Evolutionary conservation across 1,139 yeast genomes (phyloP).

Genomic region (Debaryomycetaceae sp.): DNA sequence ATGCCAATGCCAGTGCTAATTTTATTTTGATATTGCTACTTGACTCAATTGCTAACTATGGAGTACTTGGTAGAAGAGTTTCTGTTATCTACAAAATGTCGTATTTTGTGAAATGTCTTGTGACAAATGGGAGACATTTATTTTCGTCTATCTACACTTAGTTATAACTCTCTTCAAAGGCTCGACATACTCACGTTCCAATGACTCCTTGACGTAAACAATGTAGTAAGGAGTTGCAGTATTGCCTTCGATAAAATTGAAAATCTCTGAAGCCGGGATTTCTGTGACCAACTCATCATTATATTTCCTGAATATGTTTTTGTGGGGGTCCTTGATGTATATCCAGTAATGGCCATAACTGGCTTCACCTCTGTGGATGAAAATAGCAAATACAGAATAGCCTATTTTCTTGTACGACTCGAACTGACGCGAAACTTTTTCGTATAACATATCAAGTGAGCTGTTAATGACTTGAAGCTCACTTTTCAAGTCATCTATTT

Average conservation of each 20-base stretch:
- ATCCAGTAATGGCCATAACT: slow-evolving; percentile 97
- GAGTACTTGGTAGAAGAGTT: not conserved
- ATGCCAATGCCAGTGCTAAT: no score
- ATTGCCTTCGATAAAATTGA: slow-evolving; percentile 67
- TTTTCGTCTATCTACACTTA: slow-evolving; percentile 2
- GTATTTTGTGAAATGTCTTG: not conserved
- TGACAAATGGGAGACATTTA: not conserved
- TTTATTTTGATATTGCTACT: not conserved
- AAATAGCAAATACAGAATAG: slow-evolving; percentile 83
- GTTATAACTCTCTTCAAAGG: slow-evolving; percentile 54
- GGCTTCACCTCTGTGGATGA: slow-evolving; percentile 94
- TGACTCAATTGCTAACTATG: no score
- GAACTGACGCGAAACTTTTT: slow-evolving; percentile 56
- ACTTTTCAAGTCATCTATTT: slow-evolving; percentile 22
- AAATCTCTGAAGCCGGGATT: slow-evolving; percentile 70
- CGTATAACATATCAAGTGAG: slow-evolving; percentile 40
- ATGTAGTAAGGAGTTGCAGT: slow-evolving; percentile 93
- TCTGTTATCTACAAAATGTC: not conserved
- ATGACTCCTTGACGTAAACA: slow-evolving; percentile 72
- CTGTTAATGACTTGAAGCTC: slow-evolving; percentile 29
- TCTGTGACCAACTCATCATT: slow-evolving; percentile 89
- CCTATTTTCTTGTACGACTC: slow-evolving; percentile 59
- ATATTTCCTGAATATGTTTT: slow-evolving; percentile 75
- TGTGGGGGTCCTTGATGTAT: slow-evolving; percentile 74
- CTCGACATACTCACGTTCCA: slow-evolving; percentile 57